Conservation (phyloP, 495 filamentous ascomycete species). For the Aspergillus cavernicola region DNA sequence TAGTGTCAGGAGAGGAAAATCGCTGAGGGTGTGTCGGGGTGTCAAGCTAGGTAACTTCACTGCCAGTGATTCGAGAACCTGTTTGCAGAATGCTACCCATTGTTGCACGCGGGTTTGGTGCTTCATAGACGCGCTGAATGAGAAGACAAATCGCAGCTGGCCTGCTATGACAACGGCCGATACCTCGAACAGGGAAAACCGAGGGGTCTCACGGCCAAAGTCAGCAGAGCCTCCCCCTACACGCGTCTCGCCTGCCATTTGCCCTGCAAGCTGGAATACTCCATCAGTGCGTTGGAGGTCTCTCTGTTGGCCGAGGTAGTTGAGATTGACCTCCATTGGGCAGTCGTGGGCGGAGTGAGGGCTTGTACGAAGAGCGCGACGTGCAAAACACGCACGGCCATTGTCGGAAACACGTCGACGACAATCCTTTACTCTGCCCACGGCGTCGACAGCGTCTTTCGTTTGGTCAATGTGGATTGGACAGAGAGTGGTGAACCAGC, state of each 20-base stretch:
- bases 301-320: slow-evolving; percentile 52
- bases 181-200: slow-evolving; percentile 66
- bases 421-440: slow-evolving; percentile 14
- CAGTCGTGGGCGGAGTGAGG: slow-evolving; percentile 31
- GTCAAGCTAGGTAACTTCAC: neutral
- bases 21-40: neutral
- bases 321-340: slow-evolving; percentile 59
- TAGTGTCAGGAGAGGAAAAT: slow-evolving; percentile 48
- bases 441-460: neutral
- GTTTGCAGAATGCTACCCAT: slow-evolving; percentile 1
- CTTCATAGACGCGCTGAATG: slow-evolving; percentile 57
- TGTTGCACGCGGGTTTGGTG: slow-evolving; percentile 51
- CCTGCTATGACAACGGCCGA: slow-evolving; percentile 56
- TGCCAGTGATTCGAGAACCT: neutral
- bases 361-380: slow-evolving; percentile 8
- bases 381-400: slow-evolving; percentile 26
- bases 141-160: slow-evolving; percentile 57
- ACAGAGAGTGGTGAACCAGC: slow-evolving; percentile 10
- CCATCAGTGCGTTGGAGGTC: slow-evolving; percentile 37
- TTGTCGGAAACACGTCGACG: slow-evolving; percentile 21
- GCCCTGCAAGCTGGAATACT: slow-evolving; percentile 19
- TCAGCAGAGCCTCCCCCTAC: slow-evolving; percentile 50
- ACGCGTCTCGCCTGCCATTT: slow-evolving; percentile 43
- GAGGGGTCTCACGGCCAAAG: slow-evolving; percentile 51
- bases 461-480: slow-evolving; percentile 13